Base-by-base conservation (phyloP, 129 eudicot species). In the Helichrysum umbraculigerum region DNA sequence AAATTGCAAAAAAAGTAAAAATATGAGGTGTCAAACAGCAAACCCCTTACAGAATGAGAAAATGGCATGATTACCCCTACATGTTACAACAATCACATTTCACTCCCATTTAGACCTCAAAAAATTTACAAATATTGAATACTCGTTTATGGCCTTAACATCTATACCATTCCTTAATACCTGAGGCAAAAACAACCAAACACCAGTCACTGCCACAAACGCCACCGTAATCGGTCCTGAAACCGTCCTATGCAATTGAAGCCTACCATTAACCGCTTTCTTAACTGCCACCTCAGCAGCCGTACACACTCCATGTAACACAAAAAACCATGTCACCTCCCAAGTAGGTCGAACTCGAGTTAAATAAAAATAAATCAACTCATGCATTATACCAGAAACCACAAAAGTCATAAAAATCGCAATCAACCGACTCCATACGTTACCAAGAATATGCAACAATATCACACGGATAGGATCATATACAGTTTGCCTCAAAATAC, bases 251-350 rank as follows among this genome's bases (percentile, higher is more conserved):
- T 73, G 86, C 85, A 84, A 22, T 81, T 59, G 64, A 61, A 76
- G 75, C 61, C 84, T 61, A 19, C 83, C 93, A 1, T 50, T 54
- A 14, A 76, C 50, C 74, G 41, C 83, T 84, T 82, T 78, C 79
- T 81, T 88, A 44, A 84, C 73, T 1, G 20, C 83, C 76, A 84
- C 80, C 72, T 88, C 93, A 7, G n/a, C 77, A 14, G 78, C 87
- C 44, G 86, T 83, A 58, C 81, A 84, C 30, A 88, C 41, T 33
- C 96, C 96, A 2, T 90, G 93, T 4, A 90, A 7, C 2, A 86
- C 81, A 70, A 90, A 88, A 78, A 86, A 88, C 86, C 88, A 86
- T 35, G 93, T 88, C 72, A 86, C 91, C 88, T 88, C 89, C 88
- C 93, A 88, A 73, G 96, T 88, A 7, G 91, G 91, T 4, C 21